A percentile compares a stretch with the other conserved stretches of the same genome.
Evolutionary conservation across 2,329 filamentous ascomycete genomes (phyloP).

Genomic region (Plectosphaerella plurivora): DNA sequence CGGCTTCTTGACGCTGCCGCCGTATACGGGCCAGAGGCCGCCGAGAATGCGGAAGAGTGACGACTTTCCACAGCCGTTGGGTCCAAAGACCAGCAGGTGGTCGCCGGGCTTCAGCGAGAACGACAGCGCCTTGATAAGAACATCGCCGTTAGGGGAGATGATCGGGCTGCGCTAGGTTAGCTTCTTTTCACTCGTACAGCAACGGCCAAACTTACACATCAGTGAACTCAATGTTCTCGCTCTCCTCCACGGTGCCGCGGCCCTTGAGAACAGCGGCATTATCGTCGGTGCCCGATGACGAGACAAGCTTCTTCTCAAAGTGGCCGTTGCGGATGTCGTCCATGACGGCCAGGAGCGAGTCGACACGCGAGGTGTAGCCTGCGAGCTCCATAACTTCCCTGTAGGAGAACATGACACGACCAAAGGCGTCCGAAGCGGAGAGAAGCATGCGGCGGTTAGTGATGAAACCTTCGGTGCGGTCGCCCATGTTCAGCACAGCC

Average conservation of each 20-base stretch:
- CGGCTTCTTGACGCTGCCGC: constrained; percentile 87
- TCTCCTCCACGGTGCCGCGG: constrained; percentile 77
- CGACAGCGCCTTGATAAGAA: constrained; percentile 78
- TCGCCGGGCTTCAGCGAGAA: constrained; percentile 84
- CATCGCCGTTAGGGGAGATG: constrained; percentile 93
- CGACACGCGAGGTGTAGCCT: constrained; percentile 89
- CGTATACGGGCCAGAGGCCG: constrained; percentile 96
- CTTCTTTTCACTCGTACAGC: background rate
- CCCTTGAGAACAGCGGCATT: constrained; percentile 80
- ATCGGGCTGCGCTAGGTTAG: constrained; percentile 56
- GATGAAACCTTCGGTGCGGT: constrained; percentile 74
- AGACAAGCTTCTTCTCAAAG: constrained; percentile 96
- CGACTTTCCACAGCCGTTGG: constrained; percentile 96
- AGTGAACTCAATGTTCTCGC: constrained; percentile 76
- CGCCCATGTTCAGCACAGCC: constrained; percentile 60
- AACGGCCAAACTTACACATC: constrained; percentile 56
- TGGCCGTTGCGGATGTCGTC: constrained; percentile 84
- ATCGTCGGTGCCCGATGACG: constrained; percentile 74
- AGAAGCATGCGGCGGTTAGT: constrained; percentile 91
- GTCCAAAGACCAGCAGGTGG: constrained; percentile 90
- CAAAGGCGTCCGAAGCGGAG: constrained; percentile 91
- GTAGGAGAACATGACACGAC: constrained; percentile 95
- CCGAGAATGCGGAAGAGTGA: constrained; percentile 94
- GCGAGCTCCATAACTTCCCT: constrained; percentile 95
- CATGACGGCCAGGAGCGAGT: constrained; percentile 87